Conservation (phyloP, 2,329 filamentous ascomycete genomes). For the Alternaria gaisen region DNA sequence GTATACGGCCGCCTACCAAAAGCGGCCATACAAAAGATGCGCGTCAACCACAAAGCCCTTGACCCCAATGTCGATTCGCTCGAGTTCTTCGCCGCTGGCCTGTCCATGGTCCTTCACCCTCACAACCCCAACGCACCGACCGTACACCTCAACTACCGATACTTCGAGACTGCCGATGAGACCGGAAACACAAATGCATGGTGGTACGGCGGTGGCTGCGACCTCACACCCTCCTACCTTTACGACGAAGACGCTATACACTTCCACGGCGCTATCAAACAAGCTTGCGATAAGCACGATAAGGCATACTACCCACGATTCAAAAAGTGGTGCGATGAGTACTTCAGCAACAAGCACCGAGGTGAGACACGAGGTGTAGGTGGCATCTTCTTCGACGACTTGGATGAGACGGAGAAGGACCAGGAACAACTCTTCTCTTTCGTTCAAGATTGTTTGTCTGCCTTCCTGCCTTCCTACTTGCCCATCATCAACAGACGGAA, state of each 20-base stretch:
- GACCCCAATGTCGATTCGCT: conserved; percentile 80
- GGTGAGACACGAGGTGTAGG: conserved; percentile 86
- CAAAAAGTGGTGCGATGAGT: conserved; percentile 98
- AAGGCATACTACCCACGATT: conserved; percentile 91
- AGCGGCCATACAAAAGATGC: conserved; percentile 82
- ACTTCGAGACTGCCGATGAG: conserved; percentile 93
- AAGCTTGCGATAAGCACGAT: conserved; percentile 92
- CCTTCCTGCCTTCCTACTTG: conserved; percentile 89
- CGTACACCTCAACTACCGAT: conserved; percentile 97
- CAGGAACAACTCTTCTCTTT: conserved; percentile 91
- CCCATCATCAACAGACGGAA: conserved; percentile 89
- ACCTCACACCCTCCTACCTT: conserved; percentile 90
- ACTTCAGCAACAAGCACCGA: conserved; percentile 94
- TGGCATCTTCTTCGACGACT: conserved; percentile 98
- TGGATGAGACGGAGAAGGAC: conserved; percentile 86
- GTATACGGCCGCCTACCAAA: conserved; percentile 92
- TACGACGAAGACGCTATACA: conserved; percentile 98
- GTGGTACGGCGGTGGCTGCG: conserved; percentile 98
- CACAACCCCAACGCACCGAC: conserved; percentile 97
- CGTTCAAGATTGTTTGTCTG: conserved; percentile 81
- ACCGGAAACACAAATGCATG: conserved; percentile 85
- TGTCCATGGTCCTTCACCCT: conserved; percentile 93
- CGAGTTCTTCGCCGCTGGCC: conserved; percentile 92
- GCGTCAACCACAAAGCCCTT: conserved; percentile 91
- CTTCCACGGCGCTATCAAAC: conserved; percentile 94